A percentile compares a stretch with the other conserved stretches of the same genome.
Conservation (phyloP, 768 basidiomycete species). For the Pisolithus sp. region DNA sequence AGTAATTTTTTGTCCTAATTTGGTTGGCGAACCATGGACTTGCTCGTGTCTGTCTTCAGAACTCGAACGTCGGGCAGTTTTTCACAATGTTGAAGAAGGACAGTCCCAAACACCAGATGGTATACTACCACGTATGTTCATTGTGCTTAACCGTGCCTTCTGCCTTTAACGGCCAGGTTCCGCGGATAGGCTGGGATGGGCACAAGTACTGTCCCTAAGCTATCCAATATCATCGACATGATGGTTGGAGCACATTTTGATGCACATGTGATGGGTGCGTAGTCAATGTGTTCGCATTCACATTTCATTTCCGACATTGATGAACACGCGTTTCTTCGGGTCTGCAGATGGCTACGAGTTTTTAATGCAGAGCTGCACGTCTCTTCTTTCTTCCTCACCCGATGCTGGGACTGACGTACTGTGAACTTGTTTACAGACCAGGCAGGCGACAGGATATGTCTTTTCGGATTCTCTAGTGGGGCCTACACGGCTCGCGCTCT, state of each 20-base stretch:
- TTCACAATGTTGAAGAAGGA: slow-evolving; percentile 69
- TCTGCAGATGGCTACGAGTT: slow-evolving; percentile 64
- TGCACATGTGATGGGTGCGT: slow-evolving; percentile 64
- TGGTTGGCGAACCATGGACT: not conserved
- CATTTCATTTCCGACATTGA: slow-evolving; percentile 1
- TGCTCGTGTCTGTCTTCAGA: slow-evolving; percentile 32
- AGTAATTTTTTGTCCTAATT: slow-evolving; percentile 11
- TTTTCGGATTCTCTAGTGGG: slow-evolving; percentile 79
- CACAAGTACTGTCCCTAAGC: slow-evolving; percentile 56
- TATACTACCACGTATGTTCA: slow-evolving; percentile 61
- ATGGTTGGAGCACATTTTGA: slow-evolving; percentile 60
- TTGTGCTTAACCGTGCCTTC: not conserved
- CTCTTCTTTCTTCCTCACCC: not conserved
- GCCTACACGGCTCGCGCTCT: slow-evolving; percentile 67
- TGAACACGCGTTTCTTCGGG: not conserved
- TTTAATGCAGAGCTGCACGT: slow-evolving; percentile 70
- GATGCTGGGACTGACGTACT: not conserved
- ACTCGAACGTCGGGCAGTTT: slow-evolving; percentile 66
- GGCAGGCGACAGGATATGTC: slow-evolving; percentile 65
- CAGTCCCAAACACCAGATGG: slow-evolving; percentile 51
- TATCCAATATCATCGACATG: slow-evolving; percentile 51
- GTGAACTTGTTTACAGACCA: slow-evolving; percentile 35
- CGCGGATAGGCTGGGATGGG: slow-evolving; percentile 59
- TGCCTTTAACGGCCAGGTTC: not conserved
- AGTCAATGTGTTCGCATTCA: not conserved